A percentile compares a stretch with the other conserved stretches of the same genome.
phyloP scores from a whole-genome alignment of 192 early-diverging fungal genomes.

The Linnemannia hyalina region DNA sequence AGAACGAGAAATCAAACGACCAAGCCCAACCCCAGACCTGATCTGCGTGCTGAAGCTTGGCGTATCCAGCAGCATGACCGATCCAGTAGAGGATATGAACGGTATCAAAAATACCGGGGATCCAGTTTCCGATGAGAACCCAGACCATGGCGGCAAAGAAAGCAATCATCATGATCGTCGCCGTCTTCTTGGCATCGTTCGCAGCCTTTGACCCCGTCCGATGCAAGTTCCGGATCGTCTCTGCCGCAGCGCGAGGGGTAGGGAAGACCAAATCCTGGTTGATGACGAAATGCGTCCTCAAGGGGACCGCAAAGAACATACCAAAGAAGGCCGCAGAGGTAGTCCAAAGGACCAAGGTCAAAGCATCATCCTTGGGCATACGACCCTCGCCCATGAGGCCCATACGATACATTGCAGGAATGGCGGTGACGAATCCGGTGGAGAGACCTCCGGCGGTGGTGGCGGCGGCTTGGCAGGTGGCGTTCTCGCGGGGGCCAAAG shows the following conservation, averaged over 20 bases:
- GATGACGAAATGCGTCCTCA: constrained; percentile 74
- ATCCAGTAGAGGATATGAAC: constrained; percentile 69
- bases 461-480: constrained; percentile 76
- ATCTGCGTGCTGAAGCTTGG: constrained; percentile 60
- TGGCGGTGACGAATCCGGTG: constrained; percentile 72
- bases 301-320: constrained; percentile 78
- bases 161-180: constrained; percentile 61
- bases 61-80: constrained; percentile 56
- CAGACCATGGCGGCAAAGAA: constrained; percentile 63
- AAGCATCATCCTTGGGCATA: constrained; percentile 62
- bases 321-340: constrained; percentile 75
- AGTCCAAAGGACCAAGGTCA: constrained; percentile 67
- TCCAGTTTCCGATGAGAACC: constrained; percentile 62
- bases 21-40: constrained; percentile 63
- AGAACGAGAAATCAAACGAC: constrained; percentile 66
- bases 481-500: constrained; percentile 78
- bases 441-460: constrained; percentile 77
- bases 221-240: constrained; percentile 72
- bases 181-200: constrained; percentile 62
- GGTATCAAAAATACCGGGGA: constrained; percentile 53
- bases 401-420: constrained; percentile 78
- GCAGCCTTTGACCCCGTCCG: constrained; percentile 60
- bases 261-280: constrained; percentile 80
- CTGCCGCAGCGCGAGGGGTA: constrained; percentile 75
- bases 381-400: constrained; percentile 61